These are phyloP conservation scores for Penicillium sp. DNA, from an alignment of 2,329 filamentous ascomycete genomes.

Conservation along the genomic window DNA sequence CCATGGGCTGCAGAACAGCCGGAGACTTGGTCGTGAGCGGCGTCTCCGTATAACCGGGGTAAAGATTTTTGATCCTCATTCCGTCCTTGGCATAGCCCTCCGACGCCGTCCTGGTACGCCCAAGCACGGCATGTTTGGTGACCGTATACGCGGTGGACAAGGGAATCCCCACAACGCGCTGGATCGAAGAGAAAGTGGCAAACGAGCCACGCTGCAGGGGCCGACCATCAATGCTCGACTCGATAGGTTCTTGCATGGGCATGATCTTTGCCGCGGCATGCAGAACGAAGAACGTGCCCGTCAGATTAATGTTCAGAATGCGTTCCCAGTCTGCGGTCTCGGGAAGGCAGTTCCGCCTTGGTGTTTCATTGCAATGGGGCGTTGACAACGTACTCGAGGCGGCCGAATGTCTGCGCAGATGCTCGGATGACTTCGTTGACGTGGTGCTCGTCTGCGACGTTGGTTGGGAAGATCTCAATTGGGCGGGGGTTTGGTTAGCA, in stretches of 20 bases:
- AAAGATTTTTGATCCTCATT: slow-evolving; percentile 70
- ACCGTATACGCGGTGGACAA: slow-evolving; percentile 37
- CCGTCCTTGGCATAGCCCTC: slow-evolving; percentile 47
- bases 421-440: slow-evolving; percentile 14
- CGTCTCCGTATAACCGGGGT: slow-evolving; percentile 85
- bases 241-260: slow-evolving; percentile 47
- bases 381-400: slow-evolving; percentile 21
- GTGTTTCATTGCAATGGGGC: slow-evolving; percentile 28
- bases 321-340: slow-evolving; percentile 41
- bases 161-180: slow-evolving; percentile 44
- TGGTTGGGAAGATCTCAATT: slow-evolving; percentile 14
- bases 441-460: slow-evolving; percentile 16
- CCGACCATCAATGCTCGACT: slow-evolving; percentile 37
- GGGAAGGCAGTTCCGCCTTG: slow-evolving; percentile 21
- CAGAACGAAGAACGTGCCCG: slow-evolving; percentile 47
- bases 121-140: slow-evolving; percentile 47
- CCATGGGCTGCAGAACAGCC: slow-evolving; percentile 29
- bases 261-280: slow-evolving; percentile 46
- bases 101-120: slow-evolving; percentile 46
- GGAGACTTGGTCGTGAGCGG: slow-evolving; percentile 43
- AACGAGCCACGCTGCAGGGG: slow-evolving; percentile 35
- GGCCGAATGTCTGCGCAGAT: slow-evolving; percentile 15
- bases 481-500: slow-evolving; percentile 4
- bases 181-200: slow-evolving; percentile 42
- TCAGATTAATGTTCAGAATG: slow-evolving; percentile 47